These are phyloP conservation scores for Phytophthora kernoviae DNA, from an alignment of 352 stramenopile species.

Conservation along the genomic window DNA sequence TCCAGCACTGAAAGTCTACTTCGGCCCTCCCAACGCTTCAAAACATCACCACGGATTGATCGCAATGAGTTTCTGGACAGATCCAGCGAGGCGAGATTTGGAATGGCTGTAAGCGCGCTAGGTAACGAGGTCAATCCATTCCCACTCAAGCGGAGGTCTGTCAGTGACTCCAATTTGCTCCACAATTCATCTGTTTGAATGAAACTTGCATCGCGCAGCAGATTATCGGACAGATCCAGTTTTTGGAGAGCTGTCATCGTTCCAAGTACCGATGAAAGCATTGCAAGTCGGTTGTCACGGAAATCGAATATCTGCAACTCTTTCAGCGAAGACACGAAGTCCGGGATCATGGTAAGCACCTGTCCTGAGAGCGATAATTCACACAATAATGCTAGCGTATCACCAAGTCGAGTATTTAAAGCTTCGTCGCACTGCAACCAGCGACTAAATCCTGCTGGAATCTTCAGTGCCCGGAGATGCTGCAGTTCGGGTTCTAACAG, in stretches of 20 bases:
- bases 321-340: conserved; percentile 20
- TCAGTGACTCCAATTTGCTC: conserved; percentile 15
- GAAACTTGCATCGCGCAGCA: conserved; percentile 39
- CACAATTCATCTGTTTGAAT: conserved; percentile 18
- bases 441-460: conserved; percentile 20
- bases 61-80: conserved; percentile 27
- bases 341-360: conserved; percentile 18
- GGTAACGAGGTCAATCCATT: conserved; percentile 30
- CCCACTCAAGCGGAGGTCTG: conserved; percentile 19
- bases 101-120: conserved; percentile 15
- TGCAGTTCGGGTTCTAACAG: conserved; percentile 28
- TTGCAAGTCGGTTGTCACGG: conserved; percentile 28
- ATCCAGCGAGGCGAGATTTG: conserved; percentile 25
- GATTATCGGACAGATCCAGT: conserved; percentile 49
- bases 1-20: conserved; percentile 36
- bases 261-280: conserved; percentile 19
- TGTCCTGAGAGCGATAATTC: conserved; percentile 22
- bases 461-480: conserved; percentile 24
- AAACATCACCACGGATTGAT: conserved; percentile 21
- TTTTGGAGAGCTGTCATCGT: conserved; percentile 24
- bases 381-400: conserved; percentile 10
- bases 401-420: conserved; percentile 17
- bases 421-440: conserved; percentile 28
- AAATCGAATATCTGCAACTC: conserved; percentile 39
- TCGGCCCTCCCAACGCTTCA: conserved; percentile 28